These are phyloP conservation scores for Oryza glaberrima DNA, from an alignment of 176 grass and related monocot species.

Conservation along the genomic window DNA sequence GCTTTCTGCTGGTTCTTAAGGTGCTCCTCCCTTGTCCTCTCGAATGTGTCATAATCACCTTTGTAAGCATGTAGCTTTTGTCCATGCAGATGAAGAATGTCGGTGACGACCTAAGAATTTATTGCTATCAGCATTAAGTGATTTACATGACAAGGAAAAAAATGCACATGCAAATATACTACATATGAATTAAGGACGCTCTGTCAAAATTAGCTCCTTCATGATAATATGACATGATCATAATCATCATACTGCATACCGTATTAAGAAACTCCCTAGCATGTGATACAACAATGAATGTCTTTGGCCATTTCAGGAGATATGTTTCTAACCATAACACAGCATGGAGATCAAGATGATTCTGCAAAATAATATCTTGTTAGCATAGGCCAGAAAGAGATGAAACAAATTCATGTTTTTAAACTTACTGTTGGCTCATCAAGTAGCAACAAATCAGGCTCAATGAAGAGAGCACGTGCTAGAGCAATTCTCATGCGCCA, in stretches of 20 bases:
- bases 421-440: constrained; percentile 90
- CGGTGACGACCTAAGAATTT: constrained; percentile 82
- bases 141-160: constrained; percentile 19
- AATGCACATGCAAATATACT: constrained; percentile 4
- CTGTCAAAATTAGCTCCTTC: constrained; percentile 19
- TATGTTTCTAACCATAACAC: constrained; percentile 92
- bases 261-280: constrained; percentile 97
- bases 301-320: constrained; percentile 98
- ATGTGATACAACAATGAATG: constrained; percentile 95
- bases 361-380: constrained; percentile 54
- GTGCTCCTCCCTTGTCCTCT: constrained; percentile 80
- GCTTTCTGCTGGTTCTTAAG: constrained; percentile 97
- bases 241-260: constrained; percentile 47
- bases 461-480: constrained; percentile 93
- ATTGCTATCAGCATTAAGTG: constrained; percentile 31
- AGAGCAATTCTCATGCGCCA: constrained; percentile 98
- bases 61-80: constrained; percentile 90
- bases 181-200: neutral
- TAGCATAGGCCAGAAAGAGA: constrained; percentile 33
- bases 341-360: constrained; percentile 99
- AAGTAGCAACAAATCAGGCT: constrained; percentile 95
- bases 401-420: constrained; percentile 2
- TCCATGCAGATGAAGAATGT: constrained; percentile 88
- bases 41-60: constrained; percentile 98
- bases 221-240: constrained; percentile 3